phyloP scores from a whole-genome alignment of 352 stramenopile species.

The Halophytophthora polymorphica region DNA sequence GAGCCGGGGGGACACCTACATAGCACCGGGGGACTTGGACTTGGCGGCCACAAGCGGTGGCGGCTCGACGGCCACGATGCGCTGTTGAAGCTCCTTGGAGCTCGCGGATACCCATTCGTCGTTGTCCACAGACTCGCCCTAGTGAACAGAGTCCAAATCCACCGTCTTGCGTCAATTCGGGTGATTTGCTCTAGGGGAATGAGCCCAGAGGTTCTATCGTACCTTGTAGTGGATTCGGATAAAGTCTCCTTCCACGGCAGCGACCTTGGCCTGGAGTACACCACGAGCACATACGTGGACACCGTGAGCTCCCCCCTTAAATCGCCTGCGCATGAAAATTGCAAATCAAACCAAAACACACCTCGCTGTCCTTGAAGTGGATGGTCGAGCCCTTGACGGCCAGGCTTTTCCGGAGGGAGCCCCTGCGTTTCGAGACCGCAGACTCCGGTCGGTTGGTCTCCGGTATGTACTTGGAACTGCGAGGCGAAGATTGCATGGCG shows the following conservation, averaged over 20 bases:
- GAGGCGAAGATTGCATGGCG: slow-evolving; percentile 17
- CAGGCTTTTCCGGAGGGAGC: slow-evolving; percentile 36
- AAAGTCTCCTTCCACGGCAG: slow-evolving; percentile 66
- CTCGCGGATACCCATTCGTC: slow-evolving; percentile 69
- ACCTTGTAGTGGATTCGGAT: slow-evolving; percentile 83
- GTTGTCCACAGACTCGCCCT: slow-evolving; percentile 60
- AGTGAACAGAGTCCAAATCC: background rate
- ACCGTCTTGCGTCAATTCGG: background rate
- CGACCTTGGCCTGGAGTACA: slow-evolving; percentile 48
- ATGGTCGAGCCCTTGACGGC: slow-evolving; percentile 67
- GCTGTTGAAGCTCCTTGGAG: slow-evolving; percentile 39
- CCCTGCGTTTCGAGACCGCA: slow-evolving; percentile 16
- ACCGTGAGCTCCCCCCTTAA: slow-evolving; percentile 6
- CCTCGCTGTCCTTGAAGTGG: slow-evolving; percentile 61
- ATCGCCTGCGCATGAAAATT: background rate
- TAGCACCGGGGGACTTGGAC: slow-evolving; percentile 11
- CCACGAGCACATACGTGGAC: background rate
- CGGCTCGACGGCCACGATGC: slow-evolving; percentile 41
- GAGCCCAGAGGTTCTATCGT: background rate
- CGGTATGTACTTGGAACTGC: slow-evolving; percentile 16
- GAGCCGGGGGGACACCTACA: no score
- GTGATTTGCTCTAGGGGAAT: slow-evolving; percentile 2
- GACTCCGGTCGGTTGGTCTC: slow-evolving; percentile 25
- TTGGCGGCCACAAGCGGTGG: slow-evolving; percentile 16
- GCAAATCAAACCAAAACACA: slow-evolving; percentile 9